phyloP scores from a whole-genome alignment of 306 rosid genomes.

The Alnus rubra region DNA sequence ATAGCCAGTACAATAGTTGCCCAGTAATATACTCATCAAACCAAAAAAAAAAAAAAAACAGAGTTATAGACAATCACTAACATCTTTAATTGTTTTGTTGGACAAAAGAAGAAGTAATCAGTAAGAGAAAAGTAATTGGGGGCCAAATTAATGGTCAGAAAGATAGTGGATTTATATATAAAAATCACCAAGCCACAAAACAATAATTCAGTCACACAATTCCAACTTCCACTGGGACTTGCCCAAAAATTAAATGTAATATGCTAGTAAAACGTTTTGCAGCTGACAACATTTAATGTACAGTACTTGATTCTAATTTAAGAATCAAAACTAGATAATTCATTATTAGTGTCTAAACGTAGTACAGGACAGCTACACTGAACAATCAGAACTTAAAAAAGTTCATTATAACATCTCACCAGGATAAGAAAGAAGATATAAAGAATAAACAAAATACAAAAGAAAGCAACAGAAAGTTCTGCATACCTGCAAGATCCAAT shows the following conservation, averaged over 20 bases:
- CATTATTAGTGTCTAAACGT: neutral
- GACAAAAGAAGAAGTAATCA: neutral
- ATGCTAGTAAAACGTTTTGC: neutral
- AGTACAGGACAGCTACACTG: neutral
- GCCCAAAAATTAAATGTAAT: neutral
- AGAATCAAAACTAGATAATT: neutral
- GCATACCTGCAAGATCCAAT: conserved; percentile 71
- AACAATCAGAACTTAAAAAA: conserved; percentile 12
- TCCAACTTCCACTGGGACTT: neutral
- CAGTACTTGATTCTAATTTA: neutral
- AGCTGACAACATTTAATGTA: neutral
- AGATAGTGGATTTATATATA: neutral
- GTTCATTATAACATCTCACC: conserved; percentile 6
- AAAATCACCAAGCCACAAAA: neutral
- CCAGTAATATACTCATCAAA: neutral
- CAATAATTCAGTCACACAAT: neutral
- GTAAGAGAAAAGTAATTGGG: neutral
- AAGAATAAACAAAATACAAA: neutral
- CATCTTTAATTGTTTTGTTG: neutral
- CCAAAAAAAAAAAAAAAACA: neutral
- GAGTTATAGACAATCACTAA: neutral
- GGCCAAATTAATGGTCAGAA: neutral
- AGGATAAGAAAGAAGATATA: neutral
- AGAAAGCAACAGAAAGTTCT: conserved; percentile 8
- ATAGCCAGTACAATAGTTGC: neutral